These are phyloP conservation scores for Ilyonectria mors-panacis DNA, from an alignment of 2,329 filamentous ascomycete genomes.

Conservation along the genomic window DNA sequence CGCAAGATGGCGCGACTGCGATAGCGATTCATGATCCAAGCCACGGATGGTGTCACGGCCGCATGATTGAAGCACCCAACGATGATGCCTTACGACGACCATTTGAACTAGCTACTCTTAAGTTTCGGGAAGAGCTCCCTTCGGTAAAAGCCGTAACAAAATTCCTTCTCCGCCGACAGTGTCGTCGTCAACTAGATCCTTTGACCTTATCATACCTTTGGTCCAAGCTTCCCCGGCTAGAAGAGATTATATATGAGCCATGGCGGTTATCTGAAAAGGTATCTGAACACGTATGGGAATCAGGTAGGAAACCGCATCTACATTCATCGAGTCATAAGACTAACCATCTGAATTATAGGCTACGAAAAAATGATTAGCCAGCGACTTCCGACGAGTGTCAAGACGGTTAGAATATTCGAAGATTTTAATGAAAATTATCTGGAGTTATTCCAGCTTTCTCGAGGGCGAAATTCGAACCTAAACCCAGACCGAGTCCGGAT, in stretches of 20 bases:
- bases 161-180: conserved; percentile 31
- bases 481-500: conserved; percentile 22
- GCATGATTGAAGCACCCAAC: background rate
- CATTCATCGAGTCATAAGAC: background rate
- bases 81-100: conserved; percentile 20
- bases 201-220: conserved; percentile 12
- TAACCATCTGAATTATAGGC: conserved; percentile 13
- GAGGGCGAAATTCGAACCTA: background rate
- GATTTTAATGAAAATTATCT: conserved; percentile 37
- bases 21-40: conserved; percentile 12
- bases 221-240: conserved; percentile 23
- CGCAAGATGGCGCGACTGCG: too few species aligned
- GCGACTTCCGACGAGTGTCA: conserved; percentile 40
- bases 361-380: conserved; percentile 5
- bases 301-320: conserved; percentile 5
- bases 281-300: background rate
- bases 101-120: background rate
- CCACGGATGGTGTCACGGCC: conserved; percentile 24
- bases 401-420: conserved; percentile 32
- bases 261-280: conserved; percentile 15
- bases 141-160: conserved; percentile 26
- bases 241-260: conserved; percentile 29
- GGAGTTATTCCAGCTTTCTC: background rate
- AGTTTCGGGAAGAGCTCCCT: conserved; percentile 7
- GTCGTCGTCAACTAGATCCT: conserved; percentile 27